Conservation (phyloP, 176 grass and related monocot genomes). For the Pontederia crassipes region DNA sequence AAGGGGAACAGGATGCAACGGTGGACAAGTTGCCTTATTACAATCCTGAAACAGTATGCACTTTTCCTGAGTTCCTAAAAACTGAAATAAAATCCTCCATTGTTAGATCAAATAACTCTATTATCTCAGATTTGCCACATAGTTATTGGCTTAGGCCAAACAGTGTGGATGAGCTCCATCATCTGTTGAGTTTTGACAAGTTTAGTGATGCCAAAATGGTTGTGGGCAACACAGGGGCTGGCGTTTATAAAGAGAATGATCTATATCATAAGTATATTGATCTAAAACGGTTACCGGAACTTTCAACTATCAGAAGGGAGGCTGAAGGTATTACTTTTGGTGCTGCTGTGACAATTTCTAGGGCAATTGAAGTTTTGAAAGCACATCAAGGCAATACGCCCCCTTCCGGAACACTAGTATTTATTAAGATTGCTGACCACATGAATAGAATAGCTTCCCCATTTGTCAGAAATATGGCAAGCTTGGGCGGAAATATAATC, state of each 20-base stretch:
- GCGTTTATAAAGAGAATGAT: slow-evolving; percentile 33
- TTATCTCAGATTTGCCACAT: no score
- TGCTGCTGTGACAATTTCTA: slow-evolving; percentile 31
- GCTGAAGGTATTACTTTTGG: slow-evolving; percentile 24
- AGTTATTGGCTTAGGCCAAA: slow-evolving; percentile 16
- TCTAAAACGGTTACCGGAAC: slow-evolving; percentile 25
- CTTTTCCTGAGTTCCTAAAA: slow-evolving; percentile 28
- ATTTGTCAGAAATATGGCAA: slow-evolving; percentile 36
- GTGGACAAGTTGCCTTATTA: slow-evolving; percentile 13
- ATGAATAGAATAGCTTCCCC: slow-evolving; percentile 32
- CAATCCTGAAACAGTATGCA: slow-evolving; percentile 12
- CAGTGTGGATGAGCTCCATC: slow-evolving; percentile 26
- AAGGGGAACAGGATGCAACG: slow-evolving; percentile 9
- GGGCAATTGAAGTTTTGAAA: slow-evolving; percentile 25
- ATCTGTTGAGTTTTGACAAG: slow-evolving; percentile 9
- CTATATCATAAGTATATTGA: slow-evolving; percentile 31
- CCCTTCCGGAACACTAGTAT: slow-evolving; percentile 8
- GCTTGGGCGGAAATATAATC: slow-evolving; percentile 34
- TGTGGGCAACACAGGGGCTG: slow-evolving; percentile 27
- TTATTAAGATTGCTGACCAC: slow-evolving; percentile 31
- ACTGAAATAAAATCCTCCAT: slow-evolving; percentile 12
- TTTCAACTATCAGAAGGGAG: slow-evolving; percentile 17
- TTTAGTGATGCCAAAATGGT: slow-evolving; percentile 24
- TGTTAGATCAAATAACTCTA: neutral
- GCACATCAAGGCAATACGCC: neutral